Conservation (phyloP, 1,284 basidiomycete species). For the Sporisorium scitamineum region DNA sequence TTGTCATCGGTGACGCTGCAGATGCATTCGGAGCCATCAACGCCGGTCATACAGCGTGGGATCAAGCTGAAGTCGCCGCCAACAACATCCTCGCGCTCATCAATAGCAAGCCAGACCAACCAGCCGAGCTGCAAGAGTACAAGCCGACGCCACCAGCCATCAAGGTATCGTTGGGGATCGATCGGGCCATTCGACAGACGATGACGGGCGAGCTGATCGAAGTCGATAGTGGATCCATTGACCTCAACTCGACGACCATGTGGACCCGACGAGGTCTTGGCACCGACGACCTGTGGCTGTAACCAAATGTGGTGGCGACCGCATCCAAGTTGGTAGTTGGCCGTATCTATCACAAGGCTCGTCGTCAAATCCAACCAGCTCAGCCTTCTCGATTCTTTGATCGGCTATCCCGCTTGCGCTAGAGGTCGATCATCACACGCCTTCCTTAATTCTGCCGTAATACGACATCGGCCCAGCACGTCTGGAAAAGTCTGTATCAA, state of each 20-base stretch:
- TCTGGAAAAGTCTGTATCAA: background rate
- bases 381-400: too few relatives aligned
- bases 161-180: constrained; percentile 35
- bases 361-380: background rate
- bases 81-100: constrained; percentile 37
- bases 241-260: constrained; percentile 37
- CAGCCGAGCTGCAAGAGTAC: constrained; percentile 19
- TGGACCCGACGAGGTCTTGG: constrained; percentile 31
- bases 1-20: constrained; percentile 50
- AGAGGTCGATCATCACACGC: too few relatives aligned
- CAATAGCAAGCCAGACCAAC: background rate
- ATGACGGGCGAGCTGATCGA: constrained; percentile 23
- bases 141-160: constrained; percentile 21
- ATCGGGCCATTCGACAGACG: constrained; percentile 25
- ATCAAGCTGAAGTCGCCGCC: constrained; percentile 45
- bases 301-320: background rate
- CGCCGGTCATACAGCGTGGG: constrained; percentile 52
- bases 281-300: constrained; percentile 25
- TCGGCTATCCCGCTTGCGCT: too few relatives aligned
- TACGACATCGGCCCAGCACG: too few relatives aligned
- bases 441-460: too few relatives aligned
- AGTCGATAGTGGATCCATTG: constrained; percentile 16
- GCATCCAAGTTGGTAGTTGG: too few relatives aligned
- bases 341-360: background rate
- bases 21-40: constrained; percentile 56